Evolutionary conservation across 805 yeast genomes (phyloP).

Genomic region (Blastobotrys robertii): DNA sequence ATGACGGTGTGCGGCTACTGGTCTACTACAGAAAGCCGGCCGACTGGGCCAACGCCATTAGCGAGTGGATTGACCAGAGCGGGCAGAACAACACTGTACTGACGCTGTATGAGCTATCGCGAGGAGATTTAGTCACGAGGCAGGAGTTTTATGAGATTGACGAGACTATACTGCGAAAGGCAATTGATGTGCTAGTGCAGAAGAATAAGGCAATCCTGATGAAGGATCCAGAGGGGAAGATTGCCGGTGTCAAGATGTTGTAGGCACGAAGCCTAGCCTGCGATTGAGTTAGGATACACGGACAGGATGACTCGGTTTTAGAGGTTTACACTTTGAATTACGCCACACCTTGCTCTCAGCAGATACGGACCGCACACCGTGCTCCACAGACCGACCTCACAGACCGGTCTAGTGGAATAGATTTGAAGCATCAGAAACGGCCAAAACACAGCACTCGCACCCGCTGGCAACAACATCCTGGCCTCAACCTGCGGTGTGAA

Average conservation of each 20-base stretch:
- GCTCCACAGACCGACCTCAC: too few relatives aligned
- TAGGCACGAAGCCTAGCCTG: constrained; percentile 4
- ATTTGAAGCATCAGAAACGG: too few relatives aligned
- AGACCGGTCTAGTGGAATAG: too few relatives aligned
- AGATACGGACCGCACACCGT: too few relatives aligned
- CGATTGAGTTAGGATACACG: too few relatives aligned
- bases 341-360: too few relatives aligned
- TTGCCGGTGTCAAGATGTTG: constrained; percentile 57
- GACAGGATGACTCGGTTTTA: too few relatives aligned
- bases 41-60: constrained; percentile 53
- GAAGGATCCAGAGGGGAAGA: constrained; percentile 54
- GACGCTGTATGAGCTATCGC: constrained; percentile 71
- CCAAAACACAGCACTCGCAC: too few relatives aligned
- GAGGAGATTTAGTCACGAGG: constrained; percentile 47
- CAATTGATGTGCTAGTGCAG: constrained; percentile 49
- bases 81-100: constrained; percentile 72
- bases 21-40: constrained; percentile 63
- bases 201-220: constrained; percentile 66
- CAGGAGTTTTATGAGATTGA: constrained; percentile 61
- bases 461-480: too few relatives aligned
- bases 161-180: constrained; percentile 40
- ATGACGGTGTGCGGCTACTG: constrained; percentile 31
- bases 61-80: constrained; percentile 64
- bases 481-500: too few relatives aligned
- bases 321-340: too few relatives aligned